Percentiles rank a stretch among this genome's conserved stretches.
phyloP scores from a whole-genome alignment of 345 rosid species.

The Boechera divaricarpa region DNA sequence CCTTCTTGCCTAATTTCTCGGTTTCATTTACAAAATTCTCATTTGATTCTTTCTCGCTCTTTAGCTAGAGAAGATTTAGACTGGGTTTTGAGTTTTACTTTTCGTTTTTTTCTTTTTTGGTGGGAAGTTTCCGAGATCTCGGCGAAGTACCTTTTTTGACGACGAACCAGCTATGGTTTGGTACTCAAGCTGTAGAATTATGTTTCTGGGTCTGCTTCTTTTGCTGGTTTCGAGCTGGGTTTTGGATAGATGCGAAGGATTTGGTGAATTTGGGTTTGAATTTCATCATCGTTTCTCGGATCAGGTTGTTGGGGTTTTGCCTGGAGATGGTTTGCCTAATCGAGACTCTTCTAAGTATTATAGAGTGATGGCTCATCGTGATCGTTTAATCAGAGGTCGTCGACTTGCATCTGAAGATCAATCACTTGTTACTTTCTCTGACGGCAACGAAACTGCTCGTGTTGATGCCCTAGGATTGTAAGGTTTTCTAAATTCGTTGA shows the following conservation, averaged over 20 bases:
- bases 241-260: slow-evolving; percentile 37
- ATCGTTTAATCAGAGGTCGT: slow-evolving; percentile 72
- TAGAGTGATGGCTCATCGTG: slow-evolving; percentile 72
- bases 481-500: slow-evolving; percentile 29
- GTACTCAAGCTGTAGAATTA: slow-evolving; percentile 36
- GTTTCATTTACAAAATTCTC: slow-evolving; percentile 2
- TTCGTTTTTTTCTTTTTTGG: neutral
- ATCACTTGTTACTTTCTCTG: slow-evolving; percentile 67
- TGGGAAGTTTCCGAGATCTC: slow-evolving; percentile 45
- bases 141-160: slow-evolving; percentile 24
- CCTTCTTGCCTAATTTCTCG: slow-evolving; percentile 19
- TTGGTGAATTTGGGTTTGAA: slow-evolving; percentile 69
- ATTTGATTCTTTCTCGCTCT: slow-evolving; percentile 5
- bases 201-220: slow-evolving; percentile 17
- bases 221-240: slow-evolving; percentile 28
- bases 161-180: slow-evolving; percentile 36
- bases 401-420: slow-evolving; percentile 54
- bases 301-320: slow-evolving; percentile 64
- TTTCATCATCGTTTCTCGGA: slow-evolving; percentile 89
- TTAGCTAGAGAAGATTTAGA: slow-evolving; percentile 23
- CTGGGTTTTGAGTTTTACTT: neutral
- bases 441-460: slow-evolving; percentile 72
- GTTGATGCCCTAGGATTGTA: slow-evolving; percentile 72
- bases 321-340: slow-evolving; percentile 67
- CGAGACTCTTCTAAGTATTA: slow-evolving; percentile 71